phyloP scores from a whole-genome alignment of 1,139 yeast species.

The Yamadazyma diddensiae region DNA sequence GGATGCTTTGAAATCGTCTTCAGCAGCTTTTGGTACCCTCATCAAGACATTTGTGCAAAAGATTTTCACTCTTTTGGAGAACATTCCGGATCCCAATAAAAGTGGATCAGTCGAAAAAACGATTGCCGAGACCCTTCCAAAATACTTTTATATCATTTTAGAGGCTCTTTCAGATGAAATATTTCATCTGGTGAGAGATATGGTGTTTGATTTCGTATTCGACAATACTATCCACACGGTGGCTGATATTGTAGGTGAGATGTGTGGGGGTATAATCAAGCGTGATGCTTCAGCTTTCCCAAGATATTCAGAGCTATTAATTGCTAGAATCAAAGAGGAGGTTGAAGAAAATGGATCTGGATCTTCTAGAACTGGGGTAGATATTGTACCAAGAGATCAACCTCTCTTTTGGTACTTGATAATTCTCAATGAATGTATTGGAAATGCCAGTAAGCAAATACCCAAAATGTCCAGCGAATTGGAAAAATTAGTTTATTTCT shows the following conservation, averaged over 20 bases:
- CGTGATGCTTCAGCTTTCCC: constrained; percentile 54
- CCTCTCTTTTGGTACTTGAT: constrained; percentile 71
- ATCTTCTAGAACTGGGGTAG: constrained; percentile 62
- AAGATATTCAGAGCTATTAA: constrained; percentile 42
- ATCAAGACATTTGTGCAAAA: constrained; percentile 57
- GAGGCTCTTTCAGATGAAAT: constrained; percentile 70
- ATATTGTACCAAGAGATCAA: constrained; percentile 73
- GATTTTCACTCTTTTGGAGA: constrained; percentile 66
- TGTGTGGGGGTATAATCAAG: constrained; percentile 66
- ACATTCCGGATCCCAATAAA: constrained; percentile 63
- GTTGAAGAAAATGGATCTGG: constrained; percentile 87
- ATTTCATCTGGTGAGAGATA: constrained; percentile 50
- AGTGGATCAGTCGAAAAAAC: constrained; percentile 48
- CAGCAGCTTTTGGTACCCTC: constrained; percentile 67
- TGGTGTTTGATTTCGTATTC: constrained; percentile 54
- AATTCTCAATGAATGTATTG: constrained; percentile 67
- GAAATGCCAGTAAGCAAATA: constrained; percentile 59
- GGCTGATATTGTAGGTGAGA: constrained; percentile 66
- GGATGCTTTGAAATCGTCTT: constrained; percentile 67
- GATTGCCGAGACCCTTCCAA: constrained; percentile 58
- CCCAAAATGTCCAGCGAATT: constrained; percentile 47
- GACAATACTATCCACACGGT: constrained; percentile 63
- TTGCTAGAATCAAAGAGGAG: constrained; percentile 61
- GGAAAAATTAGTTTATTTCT: constrained; percentile 44
- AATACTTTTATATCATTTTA: constrained; percentile 62